Percentiles rank a stretch among this genome's conserved stretches.
These are phyloP conservation scores for Aspergillus cavernicola DNA, from an alignment of 495 filamentous ascomycete species.

Conservation along the genomic window DNA sequence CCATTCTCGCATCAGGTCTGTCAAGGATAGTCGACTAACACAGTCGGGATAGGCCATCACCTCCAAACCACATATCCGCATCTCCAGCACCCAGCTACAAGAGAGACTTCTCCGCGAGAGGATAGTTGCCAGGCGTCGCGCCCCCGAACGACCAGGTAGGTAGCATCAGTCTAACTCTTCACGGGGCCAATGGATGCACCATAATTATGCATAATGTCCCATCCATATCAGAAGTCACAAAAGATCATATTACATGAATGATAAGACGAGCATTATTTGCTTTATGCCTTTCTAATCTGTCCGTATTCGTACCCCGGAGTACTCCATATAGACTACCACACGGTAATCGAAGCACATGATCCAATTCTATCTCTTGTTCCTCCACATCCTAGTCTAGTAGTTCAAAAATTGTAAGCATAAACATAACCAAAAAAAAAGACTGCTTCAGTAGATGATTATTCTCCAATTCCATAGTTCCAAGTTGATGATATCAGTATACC, in stretches of 20 bases:
- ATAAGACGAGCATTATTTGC: neutral
- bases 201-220: neutral
- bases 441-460: too few species aligned
- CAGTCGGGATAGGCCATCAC: constrained; percentile 3
- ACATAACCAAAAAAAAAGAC: too few species aligned
- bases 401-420: too few species aligned
- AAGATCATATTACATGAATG: neutral
- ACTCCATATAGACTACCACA: too few species aligned
- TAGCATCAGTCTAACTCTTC: constrained; percentile 9
- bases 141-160: constrained; percentile 29
- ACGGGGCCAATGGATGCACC: neutral
- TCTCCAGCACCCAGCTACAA: constrained; percentile 53
- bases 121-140: constrained; percentile 51
- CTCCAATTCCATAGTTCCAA: too few species aligned
- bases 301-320: neutral
- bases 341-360: too few species aligned
- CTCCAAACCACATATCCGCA: constrained; percentile 10
- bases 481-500: too few species aligned
- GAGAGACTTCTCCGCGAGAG: constrained; percentile 66
- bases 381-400: too few species aligned
- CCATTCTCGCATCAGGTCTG: neutral
- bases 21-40: constrained; percentile 11
- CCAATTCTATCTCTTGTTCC: too few species aligned
- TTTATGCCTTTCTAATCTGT: neutral
- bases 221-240: neutral